These are phyloP conservation scores for Aureobasidium lini DNA, from an alignment of 2,329 filamentous ascomycete species.

Conservation along the genomic window DNA sequence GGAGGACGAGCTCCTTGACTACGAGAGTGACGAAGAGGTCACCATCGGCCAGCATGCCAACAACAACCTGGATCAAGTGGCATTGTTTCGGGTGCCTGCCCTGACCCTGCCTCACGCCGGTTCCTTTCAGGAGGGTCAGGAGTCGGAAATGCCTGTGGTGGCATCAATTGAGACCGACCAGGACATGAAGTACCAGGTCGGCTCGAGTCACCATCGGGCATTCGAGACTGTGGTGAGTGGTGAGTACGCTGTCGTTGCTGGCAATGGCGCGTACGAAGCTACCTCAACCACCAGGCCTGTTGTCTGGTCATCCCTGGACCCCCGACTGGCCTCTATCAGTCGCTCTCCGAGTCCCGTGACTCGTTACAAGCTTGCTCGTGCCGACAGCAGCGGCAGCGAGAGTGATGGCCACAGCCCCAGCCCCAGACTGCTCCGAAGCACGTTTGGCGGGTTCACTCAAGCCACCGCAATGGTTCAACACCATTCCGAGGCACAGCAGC, in stretches of 20 bases:
- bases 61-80: constrained; percentile 1
- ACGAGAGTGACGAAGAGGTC: neutral
- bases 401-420: neutral
- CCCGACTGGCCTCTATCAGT: neutral
- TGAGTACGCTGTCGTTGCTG: constrained; percentile 2
- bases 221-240: neutral
- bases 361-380: constrained; percentile 4
- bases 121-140: neutral
- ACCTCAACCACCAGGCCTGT: neutral
- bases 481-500: constrained; percentile 2
- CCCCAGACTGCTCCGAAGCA: neutral
- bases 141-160: neutral
- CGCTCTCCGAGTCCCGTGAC: neutral
- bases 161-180: constrained; percentile 1
- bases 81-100: neutral
- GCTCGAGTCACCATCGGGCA: neutral
- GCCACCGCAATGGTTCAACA: neutral
- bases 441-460: neutral
- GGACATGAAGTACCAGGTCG: neutral
- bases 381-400: constrained; percentile 6
- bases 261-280: neutral
- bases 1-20: neutral
- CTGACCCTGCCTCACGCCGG: neutral
- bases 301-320: constrained; percentile 1
- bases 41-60: neutral